These are phyloP conservation scores for Magnaporthiopsis rhizophila DNA, from an alignment of 2,329 filamentous ascomycete genomes.

Conservation along the genomic window DNA sequence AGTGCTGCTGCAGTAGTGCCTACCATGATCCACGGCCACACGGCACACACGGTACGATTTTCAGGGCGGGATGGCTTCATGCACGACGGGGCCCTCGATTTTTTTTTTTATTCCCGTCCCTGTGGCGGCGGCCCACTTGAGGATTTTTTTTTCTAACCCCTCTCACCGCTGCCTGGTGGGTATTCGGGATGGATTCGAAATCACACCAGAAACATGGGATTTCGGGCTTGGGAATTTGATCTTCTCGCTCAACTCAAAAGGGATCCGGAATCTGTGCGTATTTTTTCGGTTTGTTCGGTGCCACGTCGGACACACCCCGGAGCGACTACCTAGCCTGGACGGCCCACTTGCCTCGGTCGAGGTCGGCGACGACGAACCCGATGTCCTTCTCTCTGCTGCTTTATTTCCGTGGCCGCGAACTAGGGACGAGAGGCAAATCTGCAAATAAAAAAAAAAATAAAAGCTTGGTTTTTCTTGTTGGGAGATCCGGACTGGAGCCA, in stretches of 20 bases:
- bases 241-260: background rate
- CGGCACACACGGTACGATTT: background rate
- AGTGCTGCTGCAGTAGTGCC: background rate
- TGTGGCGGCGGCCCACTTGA: background rate
- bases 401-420: no score
- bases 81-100: background rate
- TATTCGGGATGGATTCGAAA: background rate
- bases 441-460: no score
- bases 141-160: background rate
- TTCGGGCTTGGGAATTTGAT: background rate
- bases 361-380: background rate
- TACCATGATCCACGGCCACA: background rate
- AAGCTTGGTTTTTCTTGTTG: no score
- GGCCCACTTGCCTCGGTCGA: background rate
- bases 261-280: no score
- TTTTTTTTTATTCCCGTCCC: background rate
- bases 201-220: background rate
- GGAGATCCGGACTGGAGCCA: no score
- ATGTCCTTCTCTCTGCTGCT: background rate
- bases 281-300: background rate
- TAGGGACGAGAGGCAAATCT: no score
- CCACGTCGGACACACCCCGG: background rate
- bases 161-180: background rate
- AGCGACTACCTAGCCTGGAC: background rate
- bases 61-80: background rate